Percentiles rank a stretch among this genome's conserved stretches.
These are phyloP conservation scores for Starmerella vaccinii DNA, from an alignment of 805 yeast genomes.

Conservation along the genomic window DNA sequence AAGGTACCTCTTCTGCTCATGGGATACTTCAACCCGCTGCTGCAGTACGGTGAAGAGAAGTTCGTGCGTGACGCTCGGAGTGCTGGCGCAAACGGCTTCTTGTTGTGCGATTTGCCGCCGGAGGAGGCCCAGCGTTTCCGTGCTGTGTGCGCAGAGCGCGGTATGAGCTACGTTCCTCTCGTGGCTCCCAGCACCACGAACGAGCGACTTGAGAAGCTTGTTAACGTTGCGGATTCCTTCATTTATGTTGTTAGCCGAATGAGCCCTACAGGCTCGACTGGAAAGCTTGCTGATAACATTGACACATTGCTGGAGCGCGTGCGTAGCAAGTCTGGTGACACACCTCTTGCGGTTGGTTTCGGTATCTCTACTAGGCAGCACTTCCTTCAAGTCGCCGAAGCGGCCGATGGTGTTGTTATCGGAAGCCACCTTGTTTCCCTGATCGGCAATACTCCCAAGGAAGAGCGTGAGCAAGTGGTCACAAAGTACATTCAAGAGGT, in stretches of 20 bases:
- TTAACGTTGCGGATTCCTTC: constrained; percentile 86
- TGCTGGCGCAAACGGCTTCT: constrained; percentile 92
- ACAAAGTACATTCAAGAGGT: constrained; percentile 58
- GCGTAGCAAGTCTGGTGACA: constrained; percentile 58
- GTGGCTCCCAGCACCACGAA: constrained; percentile 96
- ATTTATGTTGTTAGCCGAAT: constrained; percentile 93
- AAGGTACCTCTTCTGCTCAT: constrained; percentile 80
- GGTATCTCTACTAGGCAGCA: constrained; percentile 95
- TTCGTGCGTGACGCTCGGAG: constrained; percentile 65
- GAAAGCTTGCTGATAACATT: constrained; percentile 52
- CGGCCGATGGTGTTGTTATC: constrained; percentile 92
- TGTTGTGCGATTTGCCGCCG: constrained; percentile 93
- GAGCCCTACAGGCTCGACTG: constrained; percentile 93
- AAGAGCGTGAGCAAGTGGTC: constrained; percentile 50
- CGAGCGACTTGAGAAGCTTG: constrained; percentile 66
- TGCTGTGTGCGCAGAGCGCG: constrained; percentile 52
- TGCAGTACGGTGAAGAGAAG: constrained; percentile 79
- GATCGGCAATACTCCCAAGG: constrained; percentile 49
- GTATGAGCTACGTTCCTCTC: constrained; percentile 78
- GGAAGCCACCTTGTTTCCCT: constrained; percentile 75
- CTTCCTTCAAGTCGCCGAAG: constrained; percentile 61
- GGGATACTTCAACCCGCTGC: constrained; percentile 97
- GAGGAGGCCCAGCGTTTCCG: constrained; percentile 91
- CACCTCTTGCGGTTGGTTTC: constrained; percentile 90
- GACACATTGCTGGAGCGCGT: constrained; percentile 63